These are phyloP conservation scores for Arthrobotrys musiformis DNA, from an alignment of 2,329 filamentous ascomycete genomes.

Conservation along the genomic window DNA sequence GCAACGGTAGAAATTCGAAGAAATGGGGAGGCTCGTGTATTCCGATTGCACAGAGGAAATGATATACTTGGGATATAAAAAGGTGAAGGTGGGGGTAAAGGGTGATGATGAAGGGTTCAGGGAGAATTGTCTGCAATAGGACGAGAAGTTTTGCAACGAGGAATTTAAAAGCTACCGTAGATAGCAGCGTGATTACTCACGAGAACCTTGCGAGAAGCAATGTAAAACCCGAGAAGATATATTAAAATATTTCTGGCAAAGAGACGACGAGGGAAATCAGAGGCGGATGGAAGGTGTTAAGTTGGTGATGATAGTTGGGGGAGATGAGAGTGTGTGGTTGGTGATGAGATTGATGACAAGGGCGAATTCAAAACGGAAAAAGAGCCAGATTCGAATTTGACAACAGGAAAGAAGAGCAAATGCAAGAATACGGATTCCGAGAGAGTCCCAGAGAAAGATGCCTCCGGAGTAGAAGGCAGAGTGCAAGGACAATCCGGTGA, in stretches of 20 bases:
- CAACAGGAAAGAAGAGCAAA: conserved; percentile 7
- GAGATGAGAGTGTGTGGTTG: conserved; percentile 15
- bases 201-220: background rate
- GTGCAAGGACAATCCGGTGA: conserved; percentile 20
- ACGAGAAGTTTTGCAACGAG: background rate
- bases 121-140: background rate
- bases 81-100: conserved; percentile 1
- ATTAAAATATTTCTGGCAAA: background rate
- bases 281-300: conserved; percentile 1
- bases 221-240: conserved; percentile 27
- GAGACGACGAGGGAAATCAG: conserved; percentile 7
- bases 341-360: conserved; percentile 41
- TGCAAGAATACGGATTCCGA: conserved; percentile 11
- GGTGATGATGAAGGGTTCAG: background rate
- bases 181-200: conserved; percentile 48
- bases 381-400: background rate
- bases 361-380: conserved; percentile 21
- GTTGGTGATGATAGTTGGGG: conserved; percentile 7
- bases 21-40: background rate
- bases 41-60: background rate
- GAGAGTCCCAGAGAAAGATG: background rate
- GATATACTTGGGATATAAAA: background rate
- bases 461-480: background rate
- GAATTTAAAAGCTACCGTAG: background rate
- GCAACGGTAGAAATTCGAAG: background rate